Percentiles rank a stretch among this genome's conserved stretches.
Conservation (phyloP, 192 early-diverging fungal genomes). For the Coemansia sp. region DNA sequence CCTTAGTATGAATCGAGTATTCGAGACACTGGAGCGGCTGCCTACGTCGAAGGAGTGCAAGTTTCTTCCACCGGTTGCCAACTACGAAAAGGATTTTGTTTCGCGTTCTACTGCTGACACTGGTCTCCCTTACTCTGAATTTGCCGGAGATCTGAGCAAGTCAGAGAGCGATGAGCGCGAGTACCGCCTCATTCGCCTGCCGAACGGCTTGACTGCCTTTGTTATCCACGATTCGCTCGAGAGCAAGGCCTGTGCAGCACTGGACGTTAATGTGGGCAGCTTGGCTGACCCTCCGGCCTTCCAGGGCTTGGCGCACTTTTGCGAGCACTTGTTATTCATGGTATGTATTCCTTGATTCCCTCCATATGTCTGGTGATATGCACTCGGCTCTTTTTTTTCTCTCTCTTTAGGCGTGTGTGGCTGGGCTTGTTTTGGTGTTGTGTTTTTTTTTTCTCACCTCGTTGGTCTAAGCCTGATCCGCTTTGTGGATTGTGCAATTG, state of each 20-base stretch:
- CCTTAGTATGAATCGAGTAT: slow-evolving; percentile 32
- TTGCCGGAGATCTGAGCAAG: slow-evolving; percentile 51
- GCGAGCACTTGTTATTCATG: slow-evolving; percentile 79
- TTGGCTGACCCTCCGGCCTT: slow-evolving; percentile 67
- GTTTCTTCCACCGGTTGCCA: slow-evolving; percentile 35
- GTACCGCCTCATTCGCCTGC: slow-evolving; percentile 62
- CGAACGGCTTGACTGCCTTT: slow-evolving; percentile 64
- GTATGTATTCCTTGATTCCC: slow-evolving; percentile 21
- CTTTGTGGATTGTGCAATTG: slow-evolving; percentile 10
- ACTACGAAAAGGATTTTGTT: slow-evolving; percentile 35
- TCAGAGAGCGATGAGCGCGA: slow-evolving; percentile 64
- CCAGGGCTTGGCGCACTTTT: slow-evolving; percentile 77
- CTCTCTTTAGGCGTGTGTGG: neutral
- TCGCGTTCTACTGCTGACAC: slow-evolving; percentile 16
- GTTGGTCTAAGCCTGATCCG: slow-evolving; percentile 10
- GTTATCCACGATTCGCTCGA: slow-evolving; percentile 60
- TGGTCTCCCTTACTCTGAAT: slow-evolving; percentile 31
- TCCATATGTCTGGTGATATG: neutral
- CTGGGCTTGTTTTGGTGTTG: neutral
- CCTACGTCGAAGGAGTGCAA: slow-evolving; percentile 30
- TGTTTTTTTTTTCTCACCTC: neutral
- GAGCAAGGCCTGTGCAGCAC: slow-evolving; percentile 67
- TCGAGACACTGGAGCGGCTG: slow-evolving; percentile 32
- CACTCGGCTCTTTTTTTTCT: slow-evolving; percentile 10
- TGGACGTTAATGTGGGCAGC: slow-evolving; percentile 72